Conservation (phyloP, 2,329 filamentous ascomycete species). For the Plectosphaerella cucumerina region DNA sequence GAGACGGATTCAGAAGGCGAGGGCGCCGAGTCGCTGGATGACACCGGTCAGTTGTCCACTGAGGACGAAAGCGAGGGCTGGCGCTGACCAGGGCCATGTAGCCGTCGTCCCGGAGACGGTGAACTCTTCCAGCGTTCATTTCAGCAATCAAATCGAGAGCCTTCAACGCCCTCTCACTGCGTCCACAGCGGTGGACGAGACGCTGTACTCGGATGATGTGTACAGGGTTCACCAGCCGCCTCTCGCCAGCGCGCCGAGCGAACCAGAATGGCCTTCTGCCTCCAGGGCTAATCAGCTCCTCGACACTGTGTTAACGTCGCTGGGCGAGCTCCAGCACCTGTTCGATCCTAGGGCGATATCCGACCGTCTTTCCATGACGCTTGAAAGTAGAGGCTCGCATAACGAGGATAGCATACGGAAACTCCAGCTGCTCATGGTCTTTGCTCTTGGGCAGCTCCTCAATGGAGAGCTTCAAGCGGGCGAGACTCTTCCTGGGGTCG, state of each 20-base stretch:
- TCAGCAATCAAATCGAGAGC: background rate
- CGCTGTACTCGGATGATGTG: background rate
- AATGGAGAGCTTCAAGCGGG: background rate
- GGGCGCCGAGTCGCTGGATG: background rate
- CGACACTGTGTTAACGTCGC: background rate
- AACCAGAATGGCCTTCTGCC: background rate
- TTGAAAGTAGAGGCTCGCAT: background rate
- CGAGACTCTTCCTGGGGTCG: background rate
- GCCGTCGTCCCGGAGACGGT: background rate
- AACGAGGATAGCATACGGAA: background rate
- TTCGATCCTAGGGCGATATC: background rate
- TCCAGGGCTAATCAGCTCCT: background rate
- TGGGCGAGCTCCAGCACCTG: background rate
- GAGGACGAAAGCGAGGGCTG: background rate
- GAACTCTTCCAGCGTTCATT: background rate
- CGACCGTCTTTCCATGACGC: background rate
- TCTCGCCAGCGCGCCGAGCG: background rate
- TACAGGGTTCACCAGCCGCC: background rate
- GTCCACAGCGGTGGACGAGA: background rate
- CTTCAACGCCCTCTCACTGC: background rate
- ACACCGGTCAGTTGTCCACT: background rate
- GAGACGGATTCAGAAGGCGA: background rate
- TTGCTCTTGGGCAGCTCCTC: background rate
- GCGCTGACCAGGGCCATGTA: background rate
- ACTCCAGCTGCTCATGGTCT: background rate